phyloP scores from a whole-genome alignment of 208 protist species.

The Trypanosoma boissoni region DNA sequence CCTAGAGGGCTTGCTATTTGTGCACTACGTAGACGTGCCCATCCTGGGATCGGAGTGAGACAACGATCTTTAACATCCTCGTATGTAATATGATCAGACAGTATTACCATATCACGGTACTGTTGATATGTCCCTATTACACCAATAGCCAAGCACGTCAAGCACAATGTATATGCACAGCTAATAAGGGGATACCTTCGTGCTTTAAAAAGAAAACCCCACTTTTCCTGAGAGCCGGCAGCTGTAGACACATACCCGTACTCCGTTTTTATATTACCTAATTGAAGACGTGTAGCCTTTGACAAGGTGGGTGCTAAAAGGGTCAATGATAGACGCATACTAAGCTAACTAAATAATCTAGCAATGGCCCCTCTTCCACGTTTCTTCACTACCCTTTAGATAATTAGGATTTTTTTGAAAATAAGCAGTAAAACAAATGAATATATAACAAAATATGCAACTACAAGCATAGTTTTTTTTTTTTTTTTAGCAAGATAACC shows the following conservation, averaged over 20 bases:
- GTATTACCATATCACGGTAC: constrained; percentile 83
- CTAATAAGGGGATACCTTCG: constrained; percentile 66
- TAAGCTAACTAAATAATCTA: constrained; percentile 3
- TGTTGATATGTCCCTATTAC: constrained; percentile 70
- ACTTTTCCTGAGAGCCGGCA: constrained; percentile 84
- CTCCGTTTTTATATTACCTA: constrained; percentile 89
- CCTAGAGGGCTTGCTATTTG: constrained; percentile 64
- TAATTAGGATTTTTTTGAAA: too few relatives aligned
- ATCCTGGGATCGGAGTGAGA: constrained; percentile 85
- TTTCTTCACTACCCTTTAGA: too few relatives aligned
- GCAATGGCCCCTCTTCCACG: too few relatives aligned
- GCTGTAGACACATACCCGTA: constrained; percentile 79
- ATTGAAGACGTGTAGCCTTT: constrained; percentile 80
- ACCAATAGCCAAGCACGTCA: constrained; percentile 33
- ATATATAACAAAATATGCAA: too few relatives aligned
- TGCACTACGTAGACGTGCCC: constrained; percentile 61
- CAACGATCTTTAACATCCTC: constrained; percentile 88
- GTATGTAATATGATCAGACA: constrained; percentile 84
- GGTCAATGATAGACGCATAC: constrained; percentile 25
- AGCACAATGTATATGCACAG: constrained; percentile 30
- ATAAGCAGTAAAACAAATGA: too few relatives aligned
- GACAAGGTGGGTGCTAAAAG: constrained; percentile 69
- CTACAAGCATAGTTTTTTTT: too few relatives aligned
- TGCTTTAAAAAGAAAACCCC: constrained; percentile 75
- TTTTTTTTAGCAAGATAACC: too few relatives aligned